Evolutionary conservation across 371 early-diverging fungal species (phyloP).

Genomic region (Nematocida sp.): DNA sequence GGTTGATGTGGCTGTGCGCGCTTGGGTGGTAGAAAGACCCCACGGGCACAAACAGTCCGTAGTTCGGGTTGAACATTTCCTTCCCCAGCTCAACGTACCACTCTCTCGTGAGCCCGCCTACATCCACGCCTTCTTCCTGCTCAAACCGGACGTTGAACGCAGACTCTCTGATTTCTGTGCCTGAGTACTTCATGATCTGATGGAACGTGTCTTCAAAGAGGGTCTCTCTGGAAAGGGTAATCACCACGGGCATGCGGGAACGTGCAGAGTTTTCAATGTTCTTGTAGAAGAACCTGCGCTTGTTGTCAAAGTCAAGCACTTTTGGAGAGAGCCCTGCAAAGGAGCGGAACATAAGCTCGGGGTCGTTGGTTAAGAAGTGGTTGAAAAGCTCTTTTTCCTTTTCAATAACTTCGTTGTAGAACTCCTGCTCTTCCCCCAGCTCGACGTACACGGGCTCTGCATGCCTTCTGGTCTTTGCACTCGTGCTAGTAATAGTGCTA

Average conservation of each 20-base stretch:
- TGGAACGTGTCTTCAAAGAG: slow-evolving; percentile 53
- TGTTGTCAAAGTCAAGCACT: slow-evolving; percentile 53
- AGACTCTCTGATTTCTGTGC: slow-evolving; percentile 58
- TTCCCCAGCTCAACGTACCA: slow-evolving; percentile 89
- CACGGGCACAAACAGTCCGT: slow-evolving; percentile 90
- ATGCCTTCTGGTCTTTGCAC: not conserved
- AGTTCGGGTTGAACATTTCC: slow-evolving; percentile 94
- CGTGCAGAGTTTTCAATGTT: slow-evolving; percentile 8
- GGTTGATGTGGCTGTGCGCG: slow-evolving; percentile 79
- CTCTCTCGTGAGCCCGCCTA: slow-evolving; percentile 91
- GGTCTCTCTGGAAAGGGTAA: slow-evolving; percentile 37
- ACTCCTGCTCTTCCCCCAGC: not conserved
- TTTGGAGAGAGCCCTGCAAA: slow-evolving; percentile 33
- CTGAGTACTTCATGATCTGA: slow-evolving; percentile 49
- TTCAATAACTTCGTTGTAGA: slow-evolving; percentile 11
- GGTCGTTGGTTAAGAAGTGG: slow-evolving; percentile 29
- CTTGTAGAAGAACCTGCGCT: slow-evolving; percentile 46
- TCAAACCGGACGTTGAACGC: slow-evolving; percentile 84
- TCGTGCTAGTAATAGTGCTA: not conserved
- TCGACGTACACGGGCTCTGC: not conserved
- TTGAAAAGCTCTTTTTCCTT: slow-evolving; percentile 42
- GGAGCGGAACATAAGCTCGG: slow-evolving; percentile 41
- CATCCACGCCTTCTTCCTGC: slow-evolving; percentile 94
- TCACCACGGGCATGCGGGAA: not conserved
- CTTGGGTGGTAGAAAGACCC: slow-evolving; percentile 90